A percentile compares a stretch with the other conserved stretches of the same genome.
phyloP scores from a whole-genome alignment of 225 moss, liverwort and hornwort genomes.

The Antitrichia curtipendula region DNA sequence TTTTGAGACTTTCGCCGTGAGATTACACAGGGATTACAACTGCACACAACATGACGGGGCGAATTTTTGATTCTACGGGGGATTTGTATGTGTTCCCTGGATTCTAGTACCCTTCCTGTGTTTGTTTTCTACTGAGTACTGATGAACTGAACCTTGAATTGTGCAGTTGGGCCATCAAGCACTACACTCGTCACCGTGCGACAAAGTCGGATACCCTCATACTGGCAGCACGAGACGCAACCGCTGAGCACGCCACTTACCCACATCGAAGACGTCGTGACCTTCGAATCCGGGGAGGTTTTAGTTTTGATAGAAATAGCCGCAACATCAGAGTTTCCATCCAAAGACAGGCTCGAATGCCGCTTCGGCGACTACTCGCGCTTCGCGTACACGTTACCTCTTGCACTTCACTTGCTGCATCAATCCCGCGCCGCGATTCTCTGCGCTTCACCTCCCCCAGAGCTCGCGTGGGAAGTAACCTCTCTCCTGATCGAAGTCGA shows the following conservation, averaged over 20 bases:
- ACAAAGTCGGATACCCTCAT: neutral
- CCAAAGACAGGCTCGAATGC: slow-evolving; percentile 27
- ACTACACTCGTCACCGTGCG: neutral
- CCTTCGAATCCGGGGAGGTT: slow-evolving; percentile 18
- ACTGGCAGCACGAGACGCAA: neutral
- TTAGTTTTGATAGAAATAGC: slow-evolving; percentile 26
- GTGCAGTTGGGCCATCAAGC: neutral
- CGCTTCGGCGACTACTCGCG: slow-evolving; percentile 8
- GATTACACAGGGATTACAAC: neutral
- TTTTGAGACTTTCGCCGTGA: no score
- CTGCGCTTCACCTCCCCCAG: slow-evolving; percentile 11
- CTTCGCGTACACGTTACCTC: slow-evolving; percentile 6
- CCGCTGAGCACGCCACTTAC: neutral
- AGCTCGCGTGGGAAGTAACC: neutral
- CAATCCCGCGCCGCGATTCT: slow-evolving; percentile 21
- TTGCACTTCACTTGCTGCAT: slow-evolving; percentile 7
- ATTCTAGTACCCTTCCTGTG: neutral
- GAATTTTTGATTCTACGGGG: neutral
- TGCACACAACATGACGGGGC: neutral
- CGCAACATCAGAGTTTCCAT: neutral
- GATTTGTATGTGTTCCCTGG: neutral
- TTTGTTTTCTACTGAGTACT: neutral
- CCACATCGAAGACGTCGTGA: slow-evolving; percentile 39
- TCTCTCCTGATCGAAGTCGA: slow-evolving; percentile 33
- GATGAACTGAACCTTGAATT: neutral